Base-by-base conservation (phyloP, 305 asterid species). In the Plantago coronopus region DNA sequence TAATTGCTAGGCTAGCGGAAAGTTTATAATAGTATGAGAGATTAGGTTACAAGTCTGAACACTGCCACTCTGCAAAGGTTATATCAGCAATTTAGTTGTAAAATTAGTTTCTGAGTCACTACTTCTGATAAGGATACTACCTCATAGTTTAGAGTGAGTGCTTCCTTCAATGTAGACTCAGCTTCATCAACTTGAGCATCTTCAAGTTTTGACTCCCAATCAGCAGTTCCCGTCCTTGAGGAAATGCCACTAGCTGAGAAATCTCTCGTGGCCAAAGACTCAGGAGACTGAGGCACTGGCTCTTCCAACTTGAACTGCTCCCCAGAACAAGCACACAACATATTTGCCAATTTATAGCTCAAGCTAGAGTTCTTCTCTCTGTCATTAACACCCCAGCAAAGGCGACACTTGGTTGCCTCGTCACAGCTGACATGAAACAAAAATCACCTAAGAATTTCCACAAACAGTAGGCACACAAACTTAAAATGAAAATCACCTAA, bases 261-360 rank as follows among this genome's bases (percentile, higher is more conserved):
- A 76, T 88, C 98, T 76, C 98, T 88, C 1, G 98, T 91, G 65
- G 96, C 96, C 38, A 91, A 68, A 18, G 98, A 91, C 70, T 88
- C 96, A 4, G 98, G 95, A 14, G 96, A 86, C 72, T 84, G 87
- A 4, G 91, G 89, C 53, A 66, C 79, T 34, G 83, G 71, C 65
- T 88, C 98, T 42, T 91, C 96, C 48, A 82, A 79, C 76, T 81
- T 82, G 77, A 86, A 86, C 62, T 84, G 89, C 80, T 91, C 96
- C 4, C 98, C 96, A 61, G 98, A 91, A 76, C 98, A 91, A 63
- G 94, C 95, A 65, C 96, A 91, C 89, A 91, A 64, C 98, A 91
- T 89, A 59, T 78, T 80, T 61, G 59, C 3, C 58, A 62, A 51
- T 13, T 29, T 9, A 20, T 47, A 40, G 50, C 12, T 55, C 15